phyloP scores from a whole-genome alignment of 2,329 filamentous ascomycete genomes.

The Hymenoscyphus fraxineus region DNA sequence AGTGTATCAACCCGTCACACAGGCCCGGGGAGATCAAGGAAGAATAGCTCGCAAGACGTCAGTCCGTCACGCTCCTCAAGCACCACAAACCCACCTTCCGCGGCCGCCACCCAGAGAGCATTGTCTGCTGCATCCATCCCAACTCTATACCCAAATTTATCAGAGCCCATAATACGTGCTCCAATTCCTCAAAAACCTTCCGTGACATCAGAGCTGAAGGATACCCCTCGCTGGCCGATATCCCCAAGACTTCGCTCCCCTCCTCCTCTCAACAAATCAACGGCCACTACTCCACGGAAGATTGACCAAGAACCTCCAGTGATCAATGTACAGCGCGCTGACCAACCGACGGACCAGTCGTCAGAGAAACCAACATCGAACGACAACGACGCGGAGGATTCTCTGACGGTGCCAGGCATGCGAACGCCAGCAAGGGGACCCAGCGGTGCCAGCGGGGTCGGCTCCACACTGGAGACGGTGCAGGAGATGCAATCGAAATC shows the following conservation, averaged over 20 bases:
- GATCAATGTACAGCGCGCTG: constrained; percentile 50
- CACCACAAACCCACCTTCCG: constrained; percentile 52
- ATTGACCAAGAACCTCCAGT: constrained; percentile 48
- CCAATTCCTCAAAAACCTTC: constrained; percentile 62
- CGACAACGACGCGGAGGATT: constrained; percentile 31
- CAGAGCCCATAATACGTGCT: constrained; percentile 59
- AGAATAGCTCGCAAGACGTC: constrained; percentile 60
- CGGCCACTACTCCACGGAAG: constrained; percentile 43
- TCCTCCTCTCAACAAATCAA: constrained; percentile 55
- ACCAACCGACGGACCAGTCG: constrained; percentile 40
- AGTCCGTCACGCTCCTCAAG: constrained; percentile 55
- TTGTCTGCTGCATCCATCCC: constrained; percentile 67
- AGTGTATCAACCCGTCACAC: constrained; percentile 26
- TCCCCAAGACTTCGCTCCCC: constrained; percentile 76
- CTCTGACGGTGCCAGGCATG: constrained; percentile 41
- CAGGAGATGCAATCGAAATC: constrained; percentile 69
- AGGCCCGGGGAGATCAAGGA: constrained; percentile 53
- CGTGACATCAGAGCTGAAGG: constrained; percentile 46
- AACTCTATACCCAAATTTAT: constrained; percentile 55
- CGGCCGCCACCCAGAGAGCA: constrained; percentile 61
- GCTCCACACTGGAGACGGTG: constrained; percentile 76
- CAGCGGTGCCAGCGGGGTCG: constrained; percentile 55
- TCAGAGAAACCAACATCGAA: constrained; percentile 22
- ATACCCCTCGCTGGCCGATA: constrained; percentile 68
- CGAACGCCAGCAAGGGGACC: constrained; percentile 58